Conservation (phyloP, 2,329 filamentous ascomycete species). For the Exophiala oligosperma region DNA sequence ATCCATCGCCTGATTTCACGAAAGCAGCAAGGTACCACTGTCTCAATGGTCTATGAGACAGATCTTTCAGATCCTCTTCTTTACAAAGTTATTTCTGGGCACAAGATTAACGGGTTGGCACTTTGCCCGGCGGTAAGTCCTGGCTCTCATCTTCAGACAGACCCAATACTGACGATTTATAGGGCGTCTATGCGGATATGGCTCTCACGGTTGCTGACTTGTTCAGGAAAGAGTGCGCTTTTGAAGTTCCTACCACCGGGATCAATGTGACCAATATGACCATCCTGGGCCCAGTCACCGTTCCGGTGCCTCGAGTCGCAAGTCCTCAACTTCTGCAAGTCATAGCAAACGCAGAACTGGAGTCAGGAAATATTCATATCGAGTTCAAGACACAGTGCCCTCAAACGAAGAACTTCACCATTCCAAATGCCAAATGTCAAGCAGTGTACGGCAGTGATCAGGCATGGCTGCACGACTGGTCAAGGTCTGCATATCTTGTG, state of each 20-base stretch:
- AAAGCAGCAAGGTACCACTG: background rate
- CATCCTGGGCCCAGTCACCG: slow-evolving; percentile 59
- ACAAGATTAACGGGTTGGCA: slow-evolving; percentile 30
- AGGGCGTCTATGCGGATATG: slow-evolving; percentile 31
- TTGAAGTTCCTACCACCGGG: slow-evolving; percentile 37
- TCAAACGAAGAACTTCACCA: slow-evolving; percentile 16
- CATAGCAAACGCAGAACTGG: background rate
- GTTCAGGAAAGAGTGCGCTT: slow-evolving; percentile 24
- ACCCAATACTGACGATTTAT: too few relatives aligned
- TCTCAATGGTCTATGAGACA: slow-evolving; percentile 15
- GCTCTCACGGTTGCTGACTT: slow-evolving; percentile 30
- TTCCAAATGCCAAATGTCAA: slow-evolving; percentile 19
- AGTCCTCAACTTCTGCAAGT: slow-evolving; percentile 9
- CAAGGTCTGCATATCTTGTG: background rate
- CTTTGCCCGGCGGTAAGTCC: slow-evolving; percentile 24
- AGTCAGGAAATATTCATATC: slow-evolving; percentile 1
- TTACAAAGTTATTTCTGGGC: slow-evolving; percentile 25
- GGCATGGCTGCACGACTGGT: background rate
- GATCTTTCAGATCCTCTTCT: slow-evolving; percentile 26
- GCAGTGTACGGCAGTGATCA: slow-evolving; percentile 21
- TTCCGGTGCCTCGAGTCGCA: background rate
- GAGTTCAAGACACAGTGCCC: slow-evolving; percentile 21
- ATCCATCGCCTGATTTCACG: slow-evolving; percentile 1
- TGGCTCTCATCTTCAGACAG: too few relatives aligned
- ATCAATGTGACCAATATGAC: slow-evolving; percentile 38